Evolutionary conservation across 805 yeast species (phyloP).

Genomic region (Schwanniomyces pseudopolymorphus): DNA sequence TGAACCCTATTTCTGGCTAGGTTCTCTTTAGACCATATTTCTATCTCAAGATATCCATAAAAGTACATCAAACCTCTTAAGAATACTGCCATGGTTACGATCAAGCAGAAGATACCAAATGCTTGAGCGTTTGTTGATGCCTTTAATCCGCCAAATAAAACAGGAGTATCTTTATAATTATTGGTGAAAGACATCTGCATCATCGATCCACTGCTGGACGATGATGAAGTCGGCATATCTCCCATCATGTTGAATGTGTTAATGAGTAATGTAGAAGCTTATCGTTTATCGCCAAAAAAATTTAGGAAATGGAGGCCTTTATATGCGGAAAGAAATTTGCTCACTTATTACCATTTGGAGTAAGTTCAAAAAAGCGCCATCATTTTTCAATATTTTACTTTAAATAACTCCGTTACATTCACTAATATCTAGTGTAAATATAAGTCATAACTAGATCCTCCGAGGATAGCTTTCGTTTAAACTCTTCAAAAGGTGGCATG

Average conservation of each 20-base stretch:
- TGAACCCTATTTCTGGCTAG: background rate
- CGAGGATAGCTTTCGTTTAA: too few relatives aligned
- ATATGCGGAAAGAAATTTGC: background rate
- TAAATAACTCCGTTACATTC: background rate
- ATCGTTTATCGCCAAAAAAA: background rate
- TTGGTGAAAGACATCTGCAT: slow-evolving; percentile 57
- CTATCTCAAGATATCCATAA: slow-evolving; percentile 58
- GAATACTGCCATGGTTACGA: slow-evolving; percentile 53
- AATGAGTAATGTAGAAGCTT: background rate
- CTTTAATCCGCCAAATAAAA: slow-evolving; percentile 48
- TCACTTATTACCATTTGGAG: background rate
- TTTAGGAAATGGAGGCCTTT: background rate
- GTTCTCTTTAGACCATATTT: slow-evolving; percentile 38
- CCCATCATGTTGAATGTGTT: slow-evolving; percentile 2
- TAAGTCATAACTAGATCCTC: background rate
- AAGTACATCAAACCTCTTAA: slow-evolving; percentile 55
- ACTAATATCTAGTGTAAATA: too few relatives aligned
- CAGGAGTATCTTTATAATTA: slow-evolving; percentile 49
- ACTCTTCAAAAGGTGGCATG: too few relatives aligned
- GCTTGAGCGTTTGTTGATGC: slow-evolving; percentile 55
- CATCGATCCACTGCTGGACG: background rate
- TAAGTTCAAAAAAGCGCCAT: background rate
- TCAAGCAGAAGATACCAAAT: slow-evolving; percentile 60
- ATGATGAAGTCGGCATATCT: background rate
- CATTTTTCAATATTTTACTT: too few relatives aligned